Conservation (phyloP, 139 green algal genomes). For the Gonium pectorale region DNA sequence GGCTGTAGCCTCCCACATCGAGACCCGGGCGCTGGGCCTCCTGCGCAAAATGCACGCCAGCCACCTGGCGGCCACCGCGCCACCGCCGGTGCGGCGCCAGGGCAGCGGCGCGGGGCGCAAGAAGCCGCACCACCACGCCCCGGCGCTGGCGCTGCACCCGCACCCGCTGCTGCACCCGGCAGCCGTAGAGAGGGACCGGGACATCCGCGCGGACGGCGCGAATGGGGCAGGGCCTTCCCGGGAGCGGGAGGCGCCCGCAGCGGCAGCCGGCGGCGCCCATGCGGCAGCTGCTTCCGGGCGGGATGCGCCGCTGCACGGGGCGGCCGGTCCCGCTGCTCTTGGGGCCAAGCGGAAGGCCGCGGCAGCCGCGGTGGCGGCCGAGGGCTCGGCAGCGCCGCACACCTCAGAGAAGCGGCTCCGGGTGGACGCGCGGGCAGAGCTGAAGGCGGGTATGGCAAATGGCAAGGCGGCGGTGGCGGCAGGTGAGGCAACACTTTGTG, state of each 20-base stretch:
- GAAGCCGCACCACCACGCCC: background rate
- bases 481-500: no score
- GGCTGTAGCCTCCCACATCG: conserved; percentile 82
- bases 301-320: no score
- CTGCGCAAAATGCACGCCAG: conserved; percentile 79
- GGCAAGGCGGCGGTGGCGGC: background rate
- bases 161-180: background rate
- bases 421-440: background rate
- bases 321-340: background rate
- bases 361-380: background rate
- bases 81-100: conserved; percentile 15
- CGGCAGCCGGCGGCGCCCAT: conserved; percentile 1
- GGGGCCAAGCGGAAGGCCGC: conserved; percentile 28
- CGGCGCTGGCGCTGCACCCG: background rate
- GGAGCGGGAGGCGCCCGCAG: background rate
- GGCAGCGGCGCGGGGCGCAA: background rate
- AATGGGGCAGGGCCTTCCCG: background rate
- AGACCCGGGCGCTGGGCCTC: conserved; percentile 86
- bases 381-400: background rate
- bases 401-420: conserved; percentile 6
- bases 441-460: background rate
- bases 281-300: conserved; percentile 3
- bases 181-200: background rate
- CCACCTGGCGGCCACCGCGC: conserved; percentile 27
- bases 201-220: background rate